Percentiles rank a stretch among this genome's conserved stretches.
Conservation (phyloP, 1,284 basidiomycete genomes). For the Golubevia sp. region DNA sequence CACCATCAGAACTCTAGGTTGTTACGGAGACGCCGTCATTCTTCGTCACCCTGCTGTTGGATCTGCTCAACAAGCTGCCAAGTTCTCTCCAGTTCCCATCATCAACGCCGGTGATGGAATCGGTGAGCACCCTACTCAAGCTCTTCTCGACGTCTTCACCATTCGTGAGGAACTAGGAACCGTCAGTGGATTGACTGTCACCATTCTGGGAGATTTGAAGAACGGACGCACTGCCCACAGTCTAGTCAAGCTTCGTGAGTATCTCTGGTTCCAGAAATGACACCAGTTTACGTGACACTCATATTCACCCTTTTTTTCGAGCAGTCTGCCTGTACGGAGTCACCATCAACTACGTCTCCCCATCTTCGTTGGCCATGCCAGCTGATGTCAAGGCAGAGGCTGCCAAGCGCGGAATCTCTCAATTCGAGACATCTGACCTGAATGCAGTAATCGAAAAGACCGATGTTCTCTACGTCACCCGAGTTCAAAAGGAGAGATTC, state of each 20-base stretch:
- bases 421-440: constrained; percentile 81
- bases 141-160: constrained; percentile 80
- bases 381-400: constrained; percentile 78
- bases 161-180: constrained; percentile 98
- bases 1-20: constrained; percentile 91
- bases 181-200: constrained; percentile 94
- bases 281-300: too few relatives aligned
- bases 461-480: constrained; percentile 97
- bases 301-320: too few relatives aligned
- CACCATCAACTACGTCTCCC: constrained; percentile 93
- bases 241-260: constrained; percentile 85
- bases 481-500: constrained; percentile 95
- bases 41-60: constrained; percentile 93
- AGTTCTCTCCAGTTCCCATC: constrained; percentile 91
- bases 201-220: constrained; percentile 90
- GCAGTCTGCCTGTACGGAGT: constrained; percentile 83
- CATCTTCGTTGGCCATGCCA: constrained; percentile 88
- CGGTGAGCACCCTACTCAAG: constrained; percentile 94
- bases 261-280: too few relatives aligned
- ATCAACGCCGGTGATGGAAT: constrained; percentile 96
- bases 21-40: constrained; percentile 93
- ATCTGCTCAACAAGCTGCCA: constrained; percentile 73
- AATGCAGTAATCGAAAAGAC: constrained; percentile 88
- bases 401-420: constrained; percentile 64
- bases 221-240: constrained; percentile 98